A percentile compares a stretch with the other conserved stretches of the same genome.
phyloP scores from a whole-genome alignment of 257 asterid species.

The Solanum corneliomulleri region DNA sequence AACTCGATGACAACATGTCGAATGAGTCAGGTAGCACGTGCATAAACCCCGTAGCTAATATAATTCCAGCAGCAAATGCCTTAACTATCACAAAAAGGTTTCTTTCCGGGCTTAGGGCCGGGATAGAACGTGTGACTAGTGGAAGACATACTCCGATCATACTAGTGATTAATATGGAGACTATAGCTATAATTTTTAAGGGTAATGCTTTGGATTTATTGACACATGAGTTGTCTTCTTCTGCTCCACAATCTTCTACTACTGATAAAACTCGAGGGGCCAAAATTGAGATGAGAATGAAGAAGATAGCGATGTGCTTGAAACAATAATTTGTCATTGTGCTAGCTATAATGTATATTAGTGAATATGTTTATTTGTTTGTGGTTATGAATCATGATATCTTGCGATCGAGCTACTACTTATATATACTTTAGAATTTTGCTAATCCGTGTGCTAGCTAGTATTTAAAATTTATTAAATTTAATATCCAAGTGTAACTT shows the following conservation, averaged over 20 bases:
- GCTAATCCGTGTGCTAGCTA: neutral
- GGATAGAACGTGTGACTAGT: slow-evolving; percentile 1
- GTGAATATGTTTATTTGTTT: no score
- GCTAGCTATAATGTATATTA: no score
- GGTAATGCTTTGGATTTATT: slow-evolving; percentile 3
- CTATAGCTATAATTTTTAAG: slow-evolving; percentile 13
- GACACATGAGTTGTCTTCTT: neutral
- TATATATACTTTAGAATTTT: neutral
- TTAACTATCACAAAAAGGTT: slow-evolving; percentile 17
- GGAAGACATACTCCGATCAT: slow-evolving; percentile 16
- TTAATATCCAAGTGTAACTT: neutral
- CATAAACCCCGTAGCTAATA: slow-evolving; percentile 20
- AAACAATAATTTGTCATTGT: neutral
- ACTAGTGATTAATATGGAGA: slow-evolving; percentile 7
- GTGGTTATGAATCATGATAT: neutral
- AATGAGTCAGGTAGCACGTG: slow-evolving; percentile 22
- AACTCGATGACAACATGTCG: slow-evolving; percentile 8
- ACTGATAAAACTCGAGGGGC: neutral
- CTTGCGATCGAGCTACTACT: neutral
- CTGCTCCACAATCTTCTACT: slow-evolving; percentile 2
- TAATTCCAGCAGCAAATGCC: slow-evolving; percentile 23
- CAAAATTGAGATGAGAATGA: neutral
- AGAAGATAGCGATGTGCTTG: neutral
- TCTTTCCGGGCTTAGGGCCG: slow-evolving; percentile 12
- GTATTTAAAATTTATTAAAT: neutral